A percentile compares a stretch with the other conserved stretches of the same genome.
Evolutionary conservation across 169 alveolate species (phyloP).

Genomic region (Eimeria falciformis): DNA sequence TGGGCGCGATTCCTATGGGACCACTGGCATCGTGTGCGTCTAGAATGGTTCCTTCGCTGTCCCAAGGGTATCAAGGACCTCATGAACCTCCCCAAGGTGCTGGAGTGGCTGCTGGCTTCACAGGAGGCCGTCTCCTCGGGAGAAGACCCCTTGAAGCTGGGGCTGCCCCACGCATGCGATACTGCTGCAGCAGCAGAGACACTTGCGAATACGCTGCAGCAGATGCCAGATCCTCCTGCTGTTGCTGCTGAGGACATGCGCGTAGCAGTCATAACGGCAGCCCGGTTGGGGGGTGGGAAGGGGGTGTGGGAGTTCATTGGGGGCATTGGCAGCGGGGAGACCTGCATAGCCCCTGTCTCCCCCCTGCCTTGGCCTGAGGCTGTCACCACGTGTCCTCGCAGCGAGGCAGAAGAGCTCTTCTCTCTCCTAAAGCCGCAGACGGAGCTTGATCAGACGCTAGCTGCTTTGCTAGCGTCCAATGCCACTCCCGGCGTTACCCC

Average conservation of each 20-base stretch:
- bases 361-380: too few species aligned
- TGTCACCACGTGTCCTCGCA: not conserved
- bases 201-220: not conserved
- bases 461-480: not conserved
- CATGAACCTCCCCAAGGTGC: conserved; percentile 4
- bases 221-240: not conserved
- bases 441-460: not conserved
- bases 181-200: not conserved
- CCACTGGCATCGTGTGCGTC: not conserved
- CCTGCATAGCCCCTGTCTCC: not conserved
- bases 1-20: conserved; percentile 37
- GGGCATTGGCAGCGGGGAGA: not conserved
- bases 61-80: conserved; percentile 27
- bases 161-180: conserved; percentile 36
- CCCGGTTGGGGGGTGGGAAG: conserved; percentile 32
- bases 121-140: not conserved
- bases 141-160: not conserved
- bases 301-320: conserved; percentile 5
- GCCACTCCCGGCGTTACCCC: conserved; percentile 5
- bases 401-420: not conserved
- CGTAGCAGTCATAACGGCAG: conserved; percentile 19
- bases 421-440: not conserved
- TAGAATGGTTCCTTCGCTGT: not conserved
- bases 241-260: not conserved
- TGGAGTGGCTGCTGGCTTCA: conserved; percentile 8